phyloP scores from a whole-genome alignment of 805 yeast genomes.

The Grigorovia yakushimaensis region DNA sequence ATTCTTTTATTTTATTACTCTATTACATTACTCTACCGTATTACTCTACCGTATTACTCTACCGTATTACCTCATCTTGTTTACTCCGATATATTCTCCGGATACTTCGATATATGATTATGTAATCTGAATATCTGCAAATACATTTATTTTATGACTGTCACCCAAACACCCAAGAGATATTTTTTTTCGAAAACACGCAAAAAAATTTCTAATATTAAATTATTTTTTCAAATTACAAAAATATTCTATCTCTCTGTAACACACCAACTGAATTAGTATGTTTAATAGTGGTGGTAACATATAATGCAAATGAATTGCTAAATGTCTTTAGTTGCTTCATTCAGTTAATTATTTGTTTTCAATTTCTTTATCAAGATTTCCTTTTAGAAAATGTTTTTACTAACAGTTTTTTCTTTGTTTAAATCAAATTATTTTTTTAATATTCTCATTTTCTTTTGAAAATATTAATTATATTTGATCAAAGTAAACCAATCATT shows the following conservation, averaged over 20 bases:
- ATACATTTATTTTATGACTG: not conserved
- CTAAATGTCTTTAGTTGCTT: not conserved
- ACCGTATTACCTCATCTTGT: not conserved
- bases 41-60: not conserved
- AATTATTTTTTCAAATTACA: not conserved
- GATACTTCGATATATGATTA: not conserved
- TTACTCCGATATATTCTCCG: too few species aligned
- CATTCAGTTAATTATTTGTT: not conserved
- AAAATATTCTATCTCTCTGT: not conserved
- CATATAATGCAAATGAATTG: not conserved
- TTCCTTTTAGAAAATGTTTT: not conserved
- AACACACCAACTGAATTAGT: not conserved
- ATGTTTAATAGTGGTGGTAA: not conserved
- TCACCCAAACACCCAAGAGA: not conserved
- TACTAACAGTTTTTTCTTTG: not conserved
- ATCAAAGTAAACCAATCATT: not conserved
- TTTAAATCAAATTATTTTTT: too few species aligned
- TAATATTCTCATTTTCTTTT: too few species aligned
- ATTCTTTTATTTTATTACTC: not conserved
- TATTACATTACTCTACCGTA: not conserved
- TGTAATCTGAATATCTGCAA: not conserved
- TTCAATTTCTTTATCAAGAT: not conserved
- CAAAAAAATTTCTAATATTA: not conserved
- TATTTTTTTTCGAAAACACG: not conserved
- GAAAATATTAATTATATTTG: too few species aligned